Base-by-base conservation (phyloP, 805 yeast genomes). In the Kluyveromyces aestuarii region DNA sequence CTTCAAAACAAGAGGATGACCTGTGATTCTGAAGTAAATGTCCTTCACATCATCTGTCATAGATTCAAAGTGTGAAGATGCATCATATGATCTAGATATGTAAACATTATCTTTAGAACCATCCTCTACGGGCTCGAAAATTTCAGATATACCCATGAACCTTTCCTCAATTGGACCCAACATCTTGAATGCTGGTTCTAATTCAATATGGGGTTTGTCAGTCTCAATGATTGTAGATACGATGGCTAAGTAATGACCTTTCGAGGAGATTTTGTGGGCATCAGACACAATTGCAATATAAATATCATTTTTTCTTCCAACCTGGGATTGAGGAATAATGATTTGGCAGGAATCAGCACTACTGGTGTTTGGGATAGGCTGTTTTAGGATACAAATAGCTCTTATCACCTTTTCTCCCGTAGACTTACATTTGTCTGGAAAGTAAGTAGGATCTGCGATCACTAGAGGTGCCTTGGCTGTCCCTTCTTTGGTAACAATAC, bases 41-140 rank as follows among this genome's bases (percentile, higher is more conserved):
- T 91, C 96, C 70, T 88, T 89, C 58, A 93, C 95, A 67, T 93
- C 98, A 66, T 93, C 98, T 38, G 99, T 93, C 59, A 96, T 86
- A 40, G 90, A 73, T 70, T 93, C 99, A 65, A 93, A 93, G 70
- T 93, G 99, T 9, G 96, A 88, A 9, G 95, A 77, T 1, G 98
- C 84, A 66, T 93, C 99, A 66, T 89, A 93, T 50, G 95, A 85
- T 71, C 79, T 85, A 37, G 97, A 88, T 50, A 93, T 75, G 69
- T 70, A 93, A 45, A 93, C 80, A 49, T 84, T 80, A 66, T 85
- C 90, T 52, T 76, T 72, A 16, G 83, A 72, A 10, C 99, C 99
- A 63, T 88, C 95, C 37, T 79, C 84, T 11, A 72, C 63, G 13
- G 99, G 98, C 67, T 86, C 96, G 60, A 84, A 88, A 44, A 93